Evolutionary conservation across 2,329 filamentous ascomycete species (phyloP).

Genomic region (Sarocladiaceae sp.): DNA sequence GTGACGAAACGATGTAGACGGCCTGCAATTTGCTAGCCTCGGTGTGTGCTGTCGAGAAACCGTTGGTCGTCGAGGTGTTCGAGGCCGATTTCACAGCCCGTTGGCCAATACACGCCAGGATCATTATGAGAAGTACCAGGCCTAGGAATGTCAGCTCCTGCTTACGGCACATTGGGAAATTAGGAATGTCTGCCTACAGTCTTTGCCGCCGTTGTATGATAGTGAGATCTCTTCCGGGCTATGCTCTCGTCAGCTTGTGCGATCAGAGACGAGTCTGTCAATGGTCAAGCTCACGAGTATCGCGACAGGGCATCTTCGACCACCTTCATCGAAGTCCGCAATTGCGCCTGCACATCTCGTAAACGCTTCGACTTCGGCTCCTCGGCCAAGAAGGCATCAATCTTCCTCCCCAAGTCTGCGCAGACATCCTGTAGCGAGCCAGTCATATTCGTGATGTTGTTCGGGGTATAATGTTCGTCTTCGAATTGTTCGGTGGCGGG

Average conservation of each 20-base stretch:
- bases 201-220: constrained; percentile 97
- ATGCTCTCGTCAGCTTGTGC: constrained; percentile 15
- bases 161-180: neutral
- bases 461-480: neutral
- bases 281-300: constrained; percentile 61
- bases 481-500: neutral
- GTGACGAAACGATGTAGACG: constrained; percentile 81
- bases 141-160: constrained; percentile 12
- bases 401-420: constrained; percentile 28
- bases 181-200: constrained; percentile 49
- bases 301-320: constrained; percentile 69
- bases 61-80: constrained; percentile 12
- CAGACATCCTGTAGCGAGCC: constrained; percentile 3
- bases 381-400: constrained; percentile 63
- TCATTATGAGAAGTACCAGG: constrained; percentile 83
- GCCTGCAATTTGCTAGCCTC: constrained; percentile 58
- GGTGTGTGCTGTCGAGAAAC: constrained; percentile 12
- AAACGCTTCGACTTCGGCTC: constrained; percentile 53
- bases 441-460: neutral
- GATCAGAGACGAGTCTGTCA: neutral
- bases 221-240: constrained; percentile 78
- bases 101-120: constrained; percentile 61
- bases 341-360: constrained; percentile 67
- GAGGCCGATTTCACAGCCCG: constrained; percentile 18
- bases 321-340: constrained; percentile 65